Evolutionary conservation across 352 stramenopile genomes (phyloP).

Genomic region (Globisporangium okanoganense): DNA sequence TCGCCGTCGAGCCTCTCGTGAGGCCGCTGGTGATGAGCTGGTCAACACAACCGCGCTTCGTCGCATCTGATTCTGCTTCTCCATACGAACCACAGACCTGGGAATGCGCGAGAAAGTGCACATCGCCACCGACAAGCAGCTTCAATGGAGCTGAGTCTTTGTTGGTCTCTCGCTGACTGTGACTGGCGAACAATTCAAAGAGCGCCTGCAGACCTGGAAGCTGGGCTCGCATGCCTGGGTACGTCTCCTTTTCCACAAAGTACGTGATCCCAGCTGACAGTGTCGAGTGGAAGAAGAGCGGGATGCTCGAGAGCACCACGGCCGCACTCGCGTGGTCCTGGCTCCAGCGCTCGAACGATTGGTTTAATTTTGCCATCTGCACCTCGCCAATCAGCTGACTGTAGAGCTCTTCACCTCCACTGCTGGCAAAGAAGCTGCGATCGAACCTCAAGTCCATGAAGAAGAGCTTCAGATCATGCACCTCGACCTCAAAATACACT

Average conservation of each 20-base stretch:
- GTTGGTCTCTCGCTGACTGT: conserved; percentile 12
- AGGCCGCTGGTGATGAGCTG: conserved; percentile 66
- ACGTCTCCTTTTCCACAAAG: conserved; percentile 56
- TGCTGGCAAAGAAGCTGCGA: conserved; percentile 35
- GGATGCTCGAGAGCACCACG: conserved; percentile 50
- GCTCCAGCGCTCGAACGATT: conserved; percentile 18
- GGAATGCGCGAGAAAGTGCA: conserved; percentile 55
- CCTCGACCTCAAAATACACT: conserved; percentile 37
- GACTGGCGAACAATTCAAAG: conserved; percentile 28
- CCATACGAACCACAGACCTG: conserved; percentile 29
- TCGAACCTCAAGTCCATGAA: conserved; percentile 67
- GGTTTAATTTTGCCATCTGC: conserved; percentile 21
- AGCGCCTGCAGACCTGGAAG: conserved; percentile 30
- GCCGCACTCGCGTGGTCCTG: conserved; percentile 15
- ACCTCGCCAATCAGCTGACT: conserved; percentile 26
- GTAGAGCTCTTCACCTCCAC: not conserved
- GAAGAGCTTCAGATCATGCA: conserved; percentile 46
- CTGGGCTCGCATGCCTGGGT: conserved; percentile 44
- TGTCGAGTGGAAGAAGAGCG: conserved; percentile 66
- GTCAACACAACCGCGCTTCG: conserved; percentile 31
- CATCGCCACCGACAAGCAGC: conserved; percentile 57
- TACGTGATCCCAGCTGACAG: conserved; percentile 46
- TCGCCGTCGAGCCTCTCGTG: conserved; percentile 55
- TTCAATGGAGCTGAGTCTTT: conserved; percentile 10
- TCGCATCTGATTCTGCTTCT: not conserved